Conservation (phyloP, 257 asterid genomes). For the Lycium ferocissimum region DNA sequence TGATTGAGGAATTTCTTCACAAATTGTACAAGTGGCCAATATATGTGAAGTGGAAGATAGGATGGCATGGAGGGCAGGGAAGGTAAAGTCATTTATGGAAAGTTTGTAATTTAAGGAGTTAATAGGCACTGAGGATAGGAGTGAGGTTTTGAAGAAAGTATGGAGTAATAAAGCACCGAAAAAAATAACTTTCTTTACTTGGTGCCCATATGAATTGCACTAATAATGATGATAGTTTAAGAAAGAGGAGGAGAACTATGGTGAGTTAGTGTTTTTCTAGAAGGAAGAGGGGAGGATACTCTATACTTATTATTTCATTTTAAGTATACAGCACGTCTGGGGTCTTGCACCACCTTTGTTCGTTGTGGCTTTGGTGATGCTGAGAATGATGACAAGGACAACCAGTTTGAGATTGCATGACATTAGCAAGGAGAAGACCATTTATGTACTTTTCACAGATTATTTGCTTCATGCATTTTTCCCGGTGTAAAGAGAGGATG, state of each 20-base stretch:
- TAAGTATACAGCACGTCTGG: neutral
- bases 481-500: neutral
- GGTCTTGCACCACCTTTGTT: slow-evolving; percentile 10
- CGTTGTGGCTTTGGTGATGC: slow-evolving; percentile 4
- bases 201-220: neutral
- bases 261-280: neutral
- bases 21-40: neutral
- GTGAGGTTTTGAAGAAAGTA: neutral
- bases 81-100: neutral
- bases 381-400: slow-evolving; percentile 25
- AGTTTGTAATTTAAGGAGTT: slow-evolving; percentile 2
- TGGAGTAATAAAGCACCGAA: neutral
- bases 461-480: neutral
- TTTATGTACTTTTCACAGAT: slow-evolving; percentile 1
- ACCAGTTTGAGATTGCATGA: neutral
- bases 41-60: slow-evolving; percentile 20
- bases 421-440: neutral
- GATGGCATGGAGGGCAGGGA: slow-evolving; percentile 12
- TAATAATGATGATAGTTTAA: slow-evolving; percentile 9
- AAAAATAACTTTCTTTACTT: neutral
- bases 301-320: neutral
- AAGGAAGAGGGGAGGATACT: neutral
- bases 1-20: slow-evolving; percentile 22
- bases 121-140: slow-evolving; percentile 4
- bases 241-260: slow-evolving; percentile 23